Evolutionary conservation across 306 rosid species (phyloP).

Genomic region (Herpetospermum pedunculosum): DNA sequence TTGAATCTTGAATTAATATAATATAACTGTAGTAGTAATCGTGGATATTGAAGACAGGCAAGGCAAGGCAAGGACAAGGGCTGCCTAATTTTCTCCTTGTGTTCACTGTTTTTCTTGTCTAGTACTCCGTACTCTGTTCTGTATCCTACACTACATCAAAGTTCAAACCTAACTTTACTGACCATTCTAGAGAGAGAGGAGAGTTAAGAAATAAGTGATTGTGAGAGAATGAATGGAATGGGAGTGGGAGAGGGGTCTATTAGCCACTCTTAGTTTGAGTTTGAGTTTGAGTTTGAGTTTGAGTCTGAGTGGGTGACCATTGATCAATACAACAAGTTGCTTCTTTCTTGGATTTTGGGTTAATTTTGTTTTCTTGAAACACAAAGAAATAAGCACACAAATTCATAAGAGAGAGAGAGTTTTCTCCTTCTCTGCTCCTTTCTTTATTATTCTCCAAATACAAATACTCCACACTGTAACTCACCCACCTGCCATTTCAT

Average conservation of each 20-base stretch:
- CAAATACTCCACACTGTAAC: neutral
- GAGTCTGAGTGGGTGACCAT: constrained; percentile 3
- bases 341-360: neutral
- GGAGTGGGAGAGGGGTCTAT: neutral
- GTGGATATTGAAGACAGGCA: no score
- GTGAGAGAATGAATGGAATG: neutral
- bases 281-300: no score
- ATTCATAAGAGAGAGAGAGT: constrained; percentile 9
- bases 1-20: no score
- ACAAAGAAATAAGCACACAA: constrained; percentile 10
- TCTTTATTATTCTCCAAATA: neutral
- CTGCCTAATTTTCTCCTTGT: neutral
- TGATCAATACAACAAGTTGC: neutral
- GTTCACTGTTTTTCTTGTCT: neutral
- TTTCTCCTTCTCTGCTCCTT: no score
- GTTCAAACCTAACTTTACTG: constrained; percentile 7
- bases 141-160: constrained; percentile 4
- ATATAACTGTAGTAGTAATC: no score
- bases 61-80: no score
- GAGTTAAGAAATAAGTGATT: neutral
- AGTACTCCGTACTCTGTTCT: constrained; percentile 6
- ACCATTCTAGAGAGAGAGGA: neutral
- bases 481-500: neutral
- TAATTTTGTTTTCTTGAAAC: constrained; percentile 11
- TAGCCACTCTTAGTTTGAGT: neutral